Evolutionary conservation across 371 early-diverging fungal species (phyloP).

Genomic region (Rhizopus arrhizus): DNA sequence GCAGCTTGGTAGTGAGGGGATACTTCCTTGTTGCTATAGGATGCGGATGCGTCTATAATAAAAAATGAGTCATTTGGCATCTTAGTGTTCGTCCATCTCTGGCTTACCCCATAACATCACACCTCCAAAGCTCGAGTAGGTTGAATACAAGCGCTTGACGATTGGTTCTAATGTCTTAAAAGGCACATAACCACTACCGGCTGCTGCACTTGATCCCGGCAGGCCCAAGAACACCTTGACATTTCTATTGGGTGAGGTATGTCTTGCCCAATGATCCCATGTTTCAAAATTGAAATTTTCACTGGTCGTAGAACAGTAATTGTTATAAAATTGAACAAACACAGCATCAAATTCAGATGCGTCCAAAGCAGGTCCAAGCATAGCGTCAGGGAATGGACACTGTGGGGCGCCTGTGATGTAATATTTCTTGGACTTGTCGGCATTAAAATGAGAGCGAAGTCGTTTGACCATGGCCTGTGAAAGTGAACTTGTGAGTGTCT

Average conservation of each 20-base stretch:
- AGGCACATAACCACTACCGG: constrained; percentile 62
- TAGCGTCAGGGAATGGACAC: constrained; percentile 71
- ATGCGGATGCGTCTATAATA: constrained; percentile 44
- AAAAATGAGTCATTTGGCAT: constrained; percentile 16
- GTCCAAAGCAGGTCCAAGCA: constrained; percentile 45
- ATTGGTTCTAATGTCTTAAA: constrained; percentile 38
- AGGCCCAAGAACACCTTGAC: constrained; percentile 64
- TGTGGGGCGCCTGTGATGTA: constrained; percentile 74
- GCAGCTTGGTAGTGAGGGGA: constrained; percentile 35
- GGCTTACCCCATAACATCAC: constrained; percentile 67
- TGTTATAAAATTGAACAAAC: constrained; percentile 78
- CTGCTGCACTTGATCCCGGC: constrained; percentile 66
- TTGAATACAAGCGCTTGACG: constrained; percentile 28
- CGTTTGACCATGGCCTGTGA: constrained; percentile 26
- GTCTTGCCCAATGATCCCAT: constrained; percentile 61
- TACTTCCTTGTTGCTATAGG: constrained; percentile 35
- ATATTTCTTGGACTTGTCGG: constrained; percentile 30
- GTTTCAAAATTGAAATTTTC: constrained; percentile 64
- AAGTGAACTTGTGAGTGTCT: background rate
- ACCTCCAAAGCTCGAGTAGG: constrained; percentile 64
- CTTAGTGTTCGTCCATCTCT: constrained; percentile 30
- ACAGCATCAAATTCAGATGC: constrained; percentile 61
- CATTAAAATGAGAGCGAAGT: constrained; percentile 46
- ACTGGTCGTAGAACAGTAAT: constrained; percentile 59
- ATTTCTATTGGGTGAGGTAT: constrained; percentile 57